These are phyloP conservation scores for Pythium graminicola DNA, from an alignment of 352 stramenopile species.

Conservation along the genomic window DNA sequence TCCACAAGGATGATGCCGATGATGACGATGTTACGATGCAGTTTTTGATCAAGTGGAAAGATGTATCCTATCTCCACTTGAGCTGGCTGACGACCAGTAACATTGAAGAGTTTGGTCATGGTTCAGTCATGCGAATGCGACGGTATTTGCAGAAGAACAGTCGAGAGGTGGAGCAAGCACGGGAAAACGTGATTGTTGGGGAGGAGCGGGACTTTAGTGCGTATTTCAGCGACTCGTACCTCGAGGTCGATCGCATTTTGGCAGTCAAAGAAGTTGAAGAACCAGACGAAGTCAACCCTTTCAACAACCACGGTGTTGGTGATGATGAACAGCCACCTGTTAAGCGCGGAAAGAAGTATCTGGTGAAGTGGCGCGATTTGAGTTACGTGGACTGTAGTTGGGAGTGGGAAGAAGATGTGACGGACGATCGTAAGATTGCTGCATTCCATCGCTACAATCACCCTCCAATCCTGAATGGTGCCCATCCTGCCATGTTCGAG, in stretches of 20 bases:
- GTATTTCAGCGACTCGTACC: slow-evolving; percentile 80
- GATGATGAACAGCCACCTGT: slow-evolving; percentile 38
- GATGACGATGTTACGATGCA: slow-evolving; percentile 80
- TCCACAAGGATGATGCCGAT: slow-evolving; percentile 47
- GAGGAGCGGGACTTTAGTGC: slow-evolving; percentile 71
- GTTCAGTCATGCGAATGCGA: slow-evolving; percentile 77
- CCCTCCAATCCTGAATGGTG: slow-evolving; percentile 70
- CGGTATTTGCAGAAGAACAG: slow-evolving; percentile 86
- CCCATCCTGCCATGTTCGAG: slow-evolving; percentile 48
- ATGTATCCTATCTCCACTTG: slow-evolving; percentile 96
- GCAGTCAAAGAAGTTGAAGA: slow-evolving; percentile 75
- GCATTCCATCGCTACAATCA: slow-evolving; percentile 84
- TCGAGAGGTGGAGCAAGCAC: slow-evolving; percentile 64
- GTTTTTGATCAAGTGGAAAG: slow-evolving; percentile 99
- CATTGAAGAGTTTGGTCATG: slow-evolving; percentile 86
- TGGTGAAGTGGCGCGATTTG: slow-evolving; percentile 90
- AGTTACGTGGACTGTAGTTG: slow-evolving; percentile 87
- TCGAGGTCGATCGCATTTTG: slow-evolving; percentile 81
- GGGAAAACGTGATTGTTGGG: slow-evolving; percentile 64
- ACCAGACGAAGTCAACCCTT: slow-evolving; percentile 65
- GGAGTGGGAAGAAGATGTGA: slow-evolving; percentile 88
- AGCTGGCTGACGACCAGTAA: slow-evolving; percentile 96
- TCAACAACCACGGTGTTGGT: slow-evolving; percentile 40
- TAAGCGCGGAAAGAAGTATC: slow-evolving; percentile 84
- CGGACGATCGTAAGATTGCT: slow-evolving; percentile 86